These are phyloP conservation scores for Akanthomyces dipterigenus DNA, from an alignment of 2,329 filamentous ascomycete species.

Conservation along the genomic window DNA sequence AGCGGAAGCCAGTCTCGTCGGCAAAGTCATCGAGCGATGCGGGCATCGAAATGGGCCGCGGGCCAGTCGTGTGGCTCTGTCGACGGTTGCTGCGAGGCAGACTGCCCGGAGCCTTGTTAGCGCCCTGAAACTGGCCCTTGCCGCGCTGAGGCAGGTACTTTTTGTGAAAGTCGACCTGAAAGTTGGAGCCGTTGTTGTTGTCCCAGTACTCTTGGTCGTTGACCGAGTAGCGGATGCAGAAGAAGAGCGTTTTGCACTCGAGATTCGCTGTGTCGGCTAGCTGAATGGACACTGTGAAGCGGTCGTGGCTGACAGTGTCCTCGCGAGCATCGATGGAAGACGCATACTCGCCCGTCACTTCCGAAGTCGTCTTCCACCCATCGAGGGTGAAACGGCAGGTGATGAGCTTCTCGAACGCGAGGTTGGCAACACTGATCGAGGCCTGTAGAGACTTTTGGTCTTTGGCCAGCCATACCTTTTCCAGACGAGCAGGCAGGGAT, in stretches of 20 bases:
- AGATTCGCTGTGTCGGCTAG: slow-evolving; percentile 85
- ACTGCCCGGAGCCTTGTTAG: slow-evolving; percentile 43
- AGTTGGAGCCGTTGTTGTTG: slow-evolving; percentile 82
- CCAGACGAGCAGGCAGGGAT: slow-evolving; percentile 66
- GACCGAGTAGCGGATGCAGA: slow-evolving; percentile 84
- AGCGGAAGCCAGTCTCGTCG: slow-evolving; percentile 50
- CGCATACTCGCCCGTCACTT: slow-evolving; percentile 83
- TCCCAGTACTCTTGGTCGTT: slow-evolving; percentile 89
- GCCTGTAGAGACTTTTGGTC: slow-evolving; percentile 86
- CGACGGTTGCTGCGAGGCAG: slow-evolving; percentile 63
- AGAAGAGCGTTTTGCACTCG: slow-evolving; percentile 84
- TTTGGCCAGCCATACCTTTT: slow-evolving; percentile 77
- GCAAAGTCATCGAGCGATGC: slow-evolving; percentile 66
- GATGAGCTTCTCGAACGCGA: slow-evolving; percentile 83
- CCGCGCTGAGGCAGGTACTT: slow-evolving; percentile 58
- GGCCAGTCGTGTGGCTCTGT: slow-evolving; percentile 30
- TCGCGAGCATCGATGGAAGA: slow-evolving; percentile 67
- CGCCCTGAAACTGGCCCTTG: slow-evolving; percentile 46
- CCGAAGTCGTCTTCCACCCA: slow-evolving; percentile 97
- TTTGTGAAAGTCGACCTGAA: slow-evolving; percentile 88
- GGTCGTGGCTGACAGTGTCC: slow-evolving; percentile 63
- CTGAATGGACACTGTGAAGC: slow-evolving; percentile 92
- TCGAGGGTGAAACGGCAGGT: slow-evolving; percentile 93
- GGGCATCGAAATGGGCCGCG: slow-evolving; percentile 48
- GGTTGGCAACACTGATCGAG: slow-evolving; percentile 75